Percentiles rank a stretch among this genome's conserved stretches.
Conservation (phyloP, 352 stramenopile species). For the Nothophytophthora sp. region DNA sequence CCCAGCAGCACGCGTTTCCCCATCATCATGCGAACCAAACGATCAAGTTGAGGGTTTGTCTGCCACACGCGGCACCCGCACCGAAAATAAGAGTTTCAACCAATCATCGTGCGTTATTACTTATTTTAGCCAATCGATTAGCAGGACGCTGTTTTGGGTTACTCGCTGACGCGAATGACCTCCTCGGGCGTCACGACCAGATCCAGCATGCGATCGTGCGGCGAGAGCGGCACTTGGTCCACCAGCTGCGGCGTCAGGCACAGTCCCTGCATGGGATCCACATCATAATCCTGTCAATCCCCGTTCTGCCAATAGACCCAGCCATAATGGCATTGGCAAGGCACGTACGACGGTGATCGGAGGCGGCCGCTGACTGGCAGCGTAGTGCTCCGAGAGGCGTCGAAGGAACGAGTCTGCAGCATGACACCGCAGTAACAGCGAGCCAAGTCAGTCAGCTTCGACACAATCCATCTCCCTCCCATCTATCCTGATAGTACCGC, state of each 20-base stretch:
- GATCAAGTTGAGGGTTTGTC: too few species aligned
- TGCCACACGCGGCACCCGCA: constrained; percentile 5
- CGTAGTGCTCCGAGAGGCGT: constrained; percentile 53
- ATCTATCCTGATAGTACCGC: too few species aligned
- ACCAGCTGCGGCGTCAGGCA: constrained; percentile 64
- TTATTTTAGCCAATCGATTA: constrained; percentile 11
- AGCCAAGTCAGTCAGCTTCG: constrained; percentile 12
- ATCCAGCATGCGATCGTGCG: constrained; percentile 71
- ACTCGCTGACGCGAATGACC: constrained; percentile 34
- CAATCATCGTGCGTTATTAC: too few species aligned
- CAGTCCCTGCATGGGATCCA: constrained; percentile 50
- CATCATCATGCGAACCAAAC: constrained; percentile 22
- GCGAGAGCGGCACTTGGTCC: constrained; percentile 55
- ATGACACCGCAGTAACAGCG: constrained; percentile 2
- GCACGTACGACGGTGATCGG: constrained; percentile 64
- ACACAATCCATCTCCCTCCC: too few species aligned
- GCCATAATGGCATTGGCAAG: neutral
- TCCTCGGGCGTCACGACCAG: constrained; percentile 68
- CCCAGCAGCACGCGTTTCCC: constrained; percentile 28
- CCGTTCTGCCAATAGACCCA: neutral
- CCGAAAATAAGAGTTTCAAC: constrained; percentile 3
- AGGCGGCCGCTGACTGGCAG: constrained; percentile 27
- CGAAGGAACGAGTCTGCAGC: constrained; percentile 70
- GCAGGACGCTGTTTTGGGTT: constrained; percentile 10
- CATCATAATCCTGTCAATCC: too few species aligned